Percentiles rank a stretch among this genome's conserved stretches.
Evolutionary conservation across 1,139 yeast genomes (phyloP).

Genomic region (Arxiozyma slooffiae): DNA sequence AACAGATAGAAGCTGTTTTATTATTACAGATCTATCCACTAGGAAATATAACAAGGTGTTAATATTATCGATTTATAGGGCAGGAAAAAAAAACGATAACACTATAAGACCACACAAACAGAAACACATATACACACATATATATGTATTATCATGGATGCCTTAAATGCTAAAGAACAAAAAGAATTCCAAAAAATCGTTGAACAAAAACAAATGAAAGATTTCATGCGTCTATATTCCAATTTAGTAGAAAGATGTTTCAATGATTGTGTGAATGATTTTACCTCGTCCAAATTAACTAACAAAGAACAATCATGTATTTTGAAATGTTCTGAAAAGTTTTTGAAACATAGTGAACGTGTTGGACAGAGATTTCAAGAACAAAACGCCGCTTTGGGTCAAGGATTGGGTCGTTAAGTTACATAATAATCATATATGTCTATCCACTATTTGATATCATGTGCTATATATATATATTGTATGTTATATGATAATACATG

Average conservation of each 20-base stretch:
- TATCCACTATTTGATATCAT: neutral
- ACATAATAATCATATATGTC: neutral
- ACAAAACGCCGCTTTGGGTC: slow-evolving; percentile 58
- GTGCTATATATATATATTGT: slow-evolving; percentile 1
- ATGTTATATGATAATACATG: neutral
- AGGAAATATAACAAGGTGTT: neutral
- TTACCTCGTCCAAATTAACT: slow-evolving; percentile 83
- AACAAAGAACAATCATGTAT: slow-evolving; percentile 78
- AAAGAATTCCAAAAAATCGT: slow-evolving; percentile 92
- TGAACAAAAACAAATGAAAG: slow-evolving; percentile 97
- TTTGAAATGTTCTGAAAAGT: slow-evolving; percentile 89
- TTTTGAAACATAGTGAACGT: slow-evolving; percentile 95
- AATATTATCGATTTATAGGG: neutral
- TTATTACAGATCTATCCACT: neutral
- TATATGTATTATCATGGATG: slow-evolving; percentile 57
- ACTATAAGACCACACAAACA: neutral
- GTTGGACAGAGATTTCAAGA: slow-evolving; percentile 99
- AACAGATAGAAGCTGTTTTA: no score
- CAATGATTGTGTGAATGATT: slow-evolving; percentile 94
- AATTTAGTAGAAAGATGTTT: slow-evolving; percentile 93
- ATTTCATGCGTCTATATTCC: slow-evolving; percentile 93
- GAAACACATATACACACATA: neutral
- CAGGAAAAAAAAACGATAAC: neutral
- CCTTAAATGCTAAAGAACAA: slow-evolving; percentile 83
- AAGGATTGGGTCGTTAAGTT: slow-evolving; percentile 25